Evolutionary conservation across 805 yeast species (phyloP).

Genomic region (Zygotorulaspora chibaensis): DNA sequence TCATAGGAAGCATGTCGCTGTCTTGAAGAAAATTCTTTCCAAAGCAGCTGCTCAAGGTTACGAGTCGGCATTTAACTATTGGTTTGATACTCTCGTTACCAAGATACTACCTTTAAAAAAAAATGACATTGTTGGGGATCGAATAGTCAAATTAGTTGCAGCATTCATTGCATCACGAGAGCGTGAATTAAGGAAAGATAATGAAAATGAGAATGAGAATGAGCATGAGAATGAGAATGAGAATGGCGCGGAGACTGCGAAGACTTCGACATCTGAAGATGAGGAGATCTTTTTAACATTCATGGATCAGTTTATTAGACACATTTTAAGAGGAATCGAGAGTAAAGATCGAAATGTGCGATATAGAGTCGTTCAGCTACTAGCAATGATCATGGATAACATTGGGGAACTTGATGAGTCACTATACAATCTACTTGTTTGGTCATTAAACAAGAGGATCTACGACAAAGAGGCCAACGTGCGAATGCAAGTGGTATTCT

Average conservation of each 20-base stretch:
- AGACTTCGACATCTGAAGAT: constrained; percentile 33
- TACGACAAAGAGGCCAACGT: constrained; percentile 74
- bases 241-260: constrained; percentile 29
- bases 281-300: constrained; percentile 49
- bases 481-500: constrained; percentile 78
- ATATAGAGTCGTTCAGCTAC: constrained; percentile 69
- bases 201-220: constrained; percentile 23
- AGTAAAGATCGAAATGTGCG: constrained; percentile 75
- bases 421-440: constrained; percentile 57
- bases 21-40: constrained; percentile 54
- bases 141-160: constrained; percentile 64
- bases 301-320: constrained; percentile 56
- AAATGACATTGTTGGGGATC: constrained; percentile 67
- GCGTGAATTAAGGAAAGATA: constrained; percentile 20
- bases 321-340: constrained; percentile 71
- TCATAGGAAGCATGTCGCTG: constrained; percentile 67
- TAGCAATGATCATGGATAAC: constrained; percentile 65
- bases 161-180: constrained; percentile 51
- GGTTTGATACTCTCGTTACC: constrained; percentile 58
- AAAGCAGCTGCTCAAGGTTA: constrained; percentile 49
- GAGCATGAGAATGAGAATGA: no score
- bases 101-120: constrained; percentile 64
- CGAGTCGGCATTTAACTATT: constrained; percentile 55
- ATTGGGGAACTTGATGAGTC: constrained; percentile 74
- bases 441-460: constrained; percentile 57